phyloP scores from a whole-genome alignment of 2,329 filamentous ascomycete genomes.

The Bipolaris cookei region DNA sequence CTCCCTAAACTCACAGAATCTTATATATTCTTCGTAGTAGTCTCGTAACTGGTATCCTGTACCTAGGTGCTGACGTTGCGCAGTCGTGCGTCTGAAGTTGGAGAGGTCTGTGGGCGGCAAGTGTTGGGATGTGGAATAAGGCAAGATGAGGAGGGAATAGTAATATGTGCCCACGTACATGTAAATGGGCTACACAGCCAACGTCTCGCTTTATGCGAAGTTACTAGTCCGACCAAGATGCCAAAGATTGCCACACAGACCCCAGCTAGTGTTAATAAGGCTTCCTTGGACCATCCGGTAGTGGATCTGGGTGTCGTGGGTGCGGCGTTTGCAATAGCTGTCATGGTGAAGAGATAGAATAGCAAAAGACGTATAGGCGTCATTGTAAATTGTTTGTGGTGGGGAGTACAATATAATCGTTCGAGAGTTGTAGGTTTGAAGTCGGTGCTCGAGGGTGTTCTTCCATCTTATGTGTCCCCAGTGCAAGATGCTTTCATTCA shows the following conservation, averaged over 20 bases:
- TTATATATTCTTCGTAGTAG: background rate
- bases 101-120: background rate
- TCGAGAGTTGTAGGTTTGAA: no score
- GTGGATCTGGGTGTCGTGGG: no score
- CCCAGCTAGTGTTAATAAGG: background rate
- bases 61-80: background rate
- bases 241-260: background rate
- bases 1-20: background rate
- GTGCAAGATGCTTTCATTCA: no score
- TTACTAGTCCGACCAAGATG: background rate
- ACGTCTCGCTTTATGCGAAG: background rate
- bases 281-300: conserved; percentile 4
- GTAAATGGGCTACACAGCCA: background rate
- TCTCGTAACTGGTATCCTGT: background rate
- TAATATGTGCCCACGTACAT: background rate
- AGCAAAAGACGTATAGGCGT: no score
- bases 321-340: background rate
- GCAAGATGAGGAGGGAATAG: background rate
- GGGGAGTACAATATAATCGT: no score
- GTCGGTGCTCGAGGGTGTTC: no score
- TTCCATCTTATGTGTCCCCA: no score
- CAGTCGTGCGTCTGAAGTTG: background rate
- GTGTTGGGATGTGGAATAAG: background rate
- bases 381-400: background rate
- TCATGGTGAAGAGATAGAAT: background rate